Evolutionary conservation across 2,329 filamentous ascomycete genomes (phyloP).

Genomic region (Blumeria hordei): DNA sequence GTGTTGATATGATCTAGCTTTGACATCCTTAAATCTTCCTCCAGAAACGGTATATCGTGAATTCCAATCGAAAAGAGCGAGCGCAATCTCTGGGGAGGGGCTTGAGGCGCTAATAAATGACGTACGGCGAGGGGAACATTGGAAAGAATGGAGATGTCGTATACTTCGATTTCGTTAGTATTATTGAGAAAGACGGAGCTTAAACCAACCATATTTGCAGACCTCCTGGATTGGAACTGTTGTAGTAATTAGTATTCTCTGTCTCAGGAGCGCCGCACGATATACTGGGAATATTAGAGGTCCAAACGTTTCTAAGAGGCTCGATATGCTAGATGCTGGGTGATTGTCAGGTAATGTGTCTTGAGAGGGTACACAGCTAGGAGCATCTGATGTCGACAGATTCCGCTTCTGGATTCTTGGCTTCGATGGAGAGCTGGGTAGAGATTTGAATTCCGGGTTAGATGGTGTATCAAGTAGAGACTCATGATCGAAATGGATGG

Average conservation of each 20-base stretch:
- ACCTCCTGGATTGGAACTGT: slow-evolving; percentile 63
- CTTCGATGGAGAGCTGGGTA: slow-evolving; percentile 11
- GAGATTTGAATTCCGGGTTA: slow-evolving; percentile 21
- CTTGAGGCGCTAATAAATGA: slow-evolving; percentile 39
- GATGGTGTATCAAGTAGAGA: slow-evolving; percentile 16
- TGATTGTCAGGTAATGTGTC: slow-evolving; percentile 55
- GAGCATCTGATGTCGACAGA: slow-evolving; percentile 36
- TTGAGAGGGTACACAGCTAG: slow-evolving; percentile 17
- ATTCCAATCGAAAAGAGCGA: slow-evolving; percentile 87
- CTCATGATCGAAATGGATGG: slow-evolving; percentile 7
- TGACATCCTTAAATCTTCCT: slow-evolving; percentile 29
- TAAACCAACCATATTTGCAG: slow-evolving; percentile 60
- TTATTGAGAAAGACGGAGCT: not conserved
- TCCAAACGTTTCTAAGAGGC: slow-evolving; percentile 61
- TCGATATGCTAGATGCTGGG: slow-evolving; percentile 60
- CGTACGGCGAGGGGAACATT: slow-evolving; percentile 57
- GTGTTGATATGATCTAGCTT: slow-evolving; percentile 16
- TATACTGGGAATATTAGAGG: slow-evolving; percentile 83
- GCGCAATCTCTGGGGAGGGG: slow-evolving; percentile 39
- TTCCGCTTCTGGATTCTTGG: slow-evolving; percentile 26
- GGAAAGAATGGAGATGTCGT: slow-evolving; percentile 77
- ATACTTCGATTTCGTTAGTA: slow-evolving; percentile 32
- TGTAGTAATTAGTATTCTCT: slow-evolving; percentile 68
- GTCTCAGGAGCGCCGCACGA: slow-evolving; percentile 62
- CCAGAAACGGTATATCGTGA: slow-evolving; percentile 66